Percentiles rank a stretch among this genome's conserved stretches.
Evolutionary conservation across 495 filamentous ascomycete genomes (phyloP).

Genomic region (Penicillium herquei): DNA sequence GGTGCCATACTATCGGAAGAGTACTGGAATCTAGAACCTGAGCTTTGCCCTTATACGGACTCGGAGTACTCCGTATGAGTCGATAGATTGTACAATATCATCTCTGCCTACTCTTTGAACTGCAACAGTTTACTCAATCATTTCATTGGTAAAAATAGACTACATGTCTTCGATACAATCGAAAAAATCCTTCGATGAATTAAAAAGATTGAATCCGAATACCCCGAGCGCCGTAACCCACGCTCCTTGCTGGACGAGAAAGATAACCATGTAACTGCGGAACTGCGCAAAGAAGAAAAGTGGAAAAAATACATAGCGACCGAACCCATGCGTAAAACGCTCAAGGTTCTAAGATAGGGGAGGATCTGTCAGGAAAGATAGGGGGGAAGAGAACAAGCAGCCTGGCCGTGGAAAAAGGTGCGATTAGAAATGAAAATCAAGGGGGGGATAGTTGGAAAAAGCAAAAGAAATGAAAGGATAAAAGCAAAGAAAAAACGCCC

Average conservation of each 20-base stretch:
- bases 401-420: background rate
- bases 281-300: background rate
- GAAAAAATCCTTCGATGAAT: background rate
- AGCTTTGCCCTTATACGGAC: too few relatives aligned
- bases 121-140: too few relatives aligned
- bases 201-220: background rate
- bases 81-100: too few relatives aligned
- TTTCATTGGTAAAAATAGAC: slow-evolving; percentile 1
- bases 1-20: too few relatives aligned
- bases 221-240: slow-evolving; percentile 28
- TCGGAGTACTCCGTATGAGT: too few relatives aligned
- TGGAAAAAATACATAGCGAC: slow-evolving; percentile 5
- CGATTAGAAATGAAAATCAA: background rate
- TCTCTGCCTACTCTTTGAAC: too few relatives aligned
- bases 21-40: too few relatives aligned
- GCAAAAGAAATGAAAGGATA: slow-evolving; percentile 8
- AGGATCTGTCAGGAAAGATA: background rate
- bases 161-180: background rate
- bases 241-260: slow-evolving; percentile 36
- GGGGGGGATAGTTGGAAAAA: background rate
- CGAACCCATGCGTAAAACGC: background rate
- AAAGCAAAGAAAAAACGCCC: slow-evolving; percentile 11
- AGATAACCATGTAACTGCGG: slow-evolving; percentile 4
- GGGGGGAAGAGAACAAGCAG: background rate
- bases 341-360: background rate